Conservation (phyloP, 2,329 filamentous ascomycete genomes). For the Hypoxylon sp. region DNA sequence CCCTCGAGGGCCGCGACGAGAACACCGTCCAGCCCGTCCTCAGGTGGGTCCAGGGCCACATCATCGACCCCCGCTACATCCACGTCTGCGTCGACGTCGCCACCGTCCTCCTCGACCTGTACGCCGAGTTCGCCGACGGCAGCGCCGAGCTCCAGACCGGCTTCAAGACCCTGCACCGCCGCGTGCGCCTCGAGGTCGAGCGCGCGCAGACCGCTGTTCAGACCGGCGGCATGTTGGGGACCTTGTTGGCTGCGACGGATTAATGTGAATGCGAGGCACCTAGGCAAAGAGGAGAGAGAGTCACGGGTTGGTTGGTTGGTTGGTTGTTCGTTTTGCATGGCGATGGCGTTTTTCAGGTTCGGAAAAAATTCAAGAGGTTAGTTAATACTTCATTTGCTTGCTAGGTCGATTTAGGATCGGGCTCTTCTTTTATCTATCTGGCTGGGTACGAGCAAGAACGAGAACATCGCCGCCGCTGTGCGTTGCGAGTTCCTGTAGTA, state of each 20-base stretch:
- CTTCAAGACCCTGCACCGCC: constrained; percentile 72
- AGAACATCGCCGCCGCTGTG: constrained; percentile 1
- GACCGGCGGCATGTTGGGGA: constrained; percentile 88
- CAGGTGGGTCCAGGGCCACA: constrained; percentile 81
- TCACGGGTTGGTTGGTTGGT: constrained; percentile 10
- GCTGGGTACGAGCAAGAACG: constrained; percentile 8
- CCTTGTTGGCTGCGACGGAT: constrained; percentile 59
- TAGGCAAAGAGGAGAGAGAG: not conserved
- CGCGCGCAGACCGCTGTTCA: constrained; percentile 83
- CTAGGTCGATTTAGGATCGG: constrained; percentile 12
- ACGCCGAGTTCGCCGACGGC: constrained; percentile 79
- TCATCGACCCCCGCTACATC: constrained; percentile 84
- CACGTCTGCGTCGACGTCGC: constrained; percentile 83
- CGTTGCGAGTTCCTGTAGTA: not conserved
- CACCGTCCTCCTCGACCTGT: constrained; percentile 84
- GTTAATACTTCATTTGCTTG: not conserved
- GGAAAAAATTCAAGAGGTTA: constrained; percentile 19
- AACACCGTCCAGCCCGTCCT: constrained; percentile 82
- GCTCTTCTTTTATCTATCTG: too few relatives aligned
- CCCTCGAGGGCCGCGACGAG: constrained; percentile 83
- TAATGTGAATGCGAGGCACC: too few relatives aligned
- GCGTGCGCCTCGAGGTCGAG: constrained; percentile 81
- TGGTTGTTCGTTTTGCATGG: constrained; percentile 41
- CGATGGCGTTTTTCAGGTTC: constrained; percentile 51
- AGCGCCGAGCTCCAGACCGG: constrained; percentile 76